phyloP scores from a whole-genome alignment of 495 filamentous ascomycete species.

The Oidiodendron maius region DNA sequence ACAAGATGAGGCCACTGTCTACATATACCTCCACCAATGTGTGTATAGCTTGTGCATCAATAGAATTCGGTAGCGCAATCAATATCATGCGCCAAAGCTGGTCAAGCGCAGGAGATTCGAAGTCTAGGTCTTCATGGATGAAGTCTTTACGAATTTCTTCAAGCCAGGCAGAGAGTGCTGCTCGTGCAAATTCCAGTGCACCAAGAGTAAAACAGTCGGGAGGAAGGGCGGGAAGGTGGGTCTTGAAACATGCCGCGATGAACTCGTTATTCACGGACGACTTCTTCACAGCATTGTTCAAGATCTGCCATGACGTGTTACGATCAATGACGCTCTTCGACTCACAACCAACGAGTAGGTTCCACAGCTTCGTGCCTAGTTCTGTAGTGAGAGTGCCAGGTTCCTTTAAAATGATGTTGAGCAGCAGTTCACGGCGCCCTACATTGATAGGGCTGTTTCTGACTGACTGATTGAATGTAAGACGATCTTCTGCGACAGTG shows the following conservation, averaged over 20 bases:
- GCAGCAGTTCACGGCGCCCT: constrained; percentile 56
- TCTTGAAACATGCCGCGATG: constrained; percentile 56
- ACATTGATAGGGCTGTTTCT: constrained; percentile 31
- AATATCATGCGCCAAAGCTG: constrained; percentile 81
- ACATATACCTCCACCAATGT: constrained; percentile 74
- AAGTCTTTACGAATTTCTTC: constrained; percentile 10
- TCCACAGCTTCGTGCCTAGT: constrained; percentile 60
- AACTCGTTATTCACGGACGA: constrained; percentile 51
- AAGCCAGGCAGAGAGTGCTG: constrained; percentile 14
- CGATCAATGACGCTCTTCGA: constrained; percentile 50
- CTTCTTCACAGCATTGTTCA: constrained; percentile 45
- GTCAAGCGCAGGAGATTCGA: constrained; percentile 59
- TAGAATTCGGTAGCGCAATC: constrained; percentile 58
- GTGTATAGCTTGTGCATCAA: constrained; percentile 62
- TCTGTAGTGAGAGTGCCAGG: constrained; percentile 55
- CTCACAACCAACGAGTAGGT: constrained; percentile 55
- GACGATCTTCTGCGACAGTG: constrained; percentile 20
- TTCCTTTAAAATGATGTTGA: constrained; percentile 48
- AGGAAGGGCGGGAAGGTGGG: constrained; percentile 58
- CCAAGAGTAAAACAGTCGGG: constrained; percentile 62
- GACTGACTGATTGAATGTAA: constrained; percentile 29
- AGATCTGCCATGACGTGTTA: constrained; percentile 58
- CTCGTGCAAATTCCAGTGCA: constrained; percentile 58
- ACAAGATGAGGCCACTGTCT: constrained; percentile 38
- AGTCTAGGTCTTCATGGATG: constrained; percentile 35